A percentile compares a stretch with the other conserved stretches of the same genome.
These are phyloP conservation scores for Mycena pura DNA, from an alignment of 768 basidiomycete genomes.

Conservation along the genomic window DNA sequence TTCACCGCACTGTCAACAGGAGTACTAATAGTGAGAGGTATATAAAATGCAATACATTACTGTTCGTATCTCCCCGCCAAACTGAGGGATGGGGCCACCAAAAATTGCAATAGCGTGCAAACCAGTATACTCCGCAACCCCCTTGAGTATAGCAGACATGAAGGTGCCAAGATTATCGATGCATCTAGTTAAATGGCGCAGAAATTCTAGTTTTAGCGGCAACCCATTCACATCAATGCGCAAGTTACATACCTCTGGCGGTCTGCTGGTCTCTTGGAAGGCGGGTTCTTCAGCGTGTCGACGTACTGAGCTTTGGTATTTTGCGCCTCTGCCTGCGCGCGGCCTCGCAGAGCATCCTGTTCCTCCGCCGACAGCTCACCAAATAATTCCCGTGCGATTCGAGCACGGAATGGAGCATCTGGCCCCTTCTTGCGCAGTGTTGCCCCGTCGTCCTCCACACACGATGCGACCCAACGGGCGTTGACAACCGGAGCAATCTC, in stretches of 20 bases:
- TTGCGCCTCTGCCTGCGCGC: not conserved
- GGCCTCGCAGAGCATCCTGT: not conserved
- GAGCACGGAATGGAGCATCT: not conserved
- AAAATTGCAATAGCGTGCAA: not conserved
- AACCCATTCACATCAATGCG: no score
- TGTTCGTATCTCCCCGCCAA: not conserved
- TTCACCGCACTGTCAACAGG: not conserved
- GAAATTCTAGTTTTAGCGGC: no score
- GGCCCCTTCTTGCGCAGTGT: not conserved
- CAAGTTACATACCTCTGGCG: constrained; percentile 8
- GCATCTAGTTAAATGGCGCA: not conserved
- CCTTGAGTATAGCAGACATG: not conserved
- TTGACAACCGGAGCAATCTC: not conserved
- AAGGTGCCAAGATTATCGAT: not conserved
- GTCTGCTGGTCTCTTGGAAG: not conserved
- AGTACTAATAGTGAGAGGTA: no score
- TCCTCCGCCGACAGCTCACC: not conserved
- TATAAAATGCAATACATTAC: no score
- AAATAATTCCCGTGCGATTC: not conserved
- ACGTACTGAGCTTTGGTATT: not conserved
- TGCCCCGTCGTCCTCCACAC: not conserved
- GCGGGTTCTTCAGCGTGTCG: not conserved
- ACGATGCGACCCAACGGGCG: not conserved
- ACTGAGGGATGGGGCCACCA: constrained; percentile 2
- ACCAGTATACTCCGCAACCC: not conserved